These are phyloP conservation scores for Dioszegia hungarica DNA, from an alignment of 768 basidiomycete genomes.

Conservation along the genomic window DNA sequence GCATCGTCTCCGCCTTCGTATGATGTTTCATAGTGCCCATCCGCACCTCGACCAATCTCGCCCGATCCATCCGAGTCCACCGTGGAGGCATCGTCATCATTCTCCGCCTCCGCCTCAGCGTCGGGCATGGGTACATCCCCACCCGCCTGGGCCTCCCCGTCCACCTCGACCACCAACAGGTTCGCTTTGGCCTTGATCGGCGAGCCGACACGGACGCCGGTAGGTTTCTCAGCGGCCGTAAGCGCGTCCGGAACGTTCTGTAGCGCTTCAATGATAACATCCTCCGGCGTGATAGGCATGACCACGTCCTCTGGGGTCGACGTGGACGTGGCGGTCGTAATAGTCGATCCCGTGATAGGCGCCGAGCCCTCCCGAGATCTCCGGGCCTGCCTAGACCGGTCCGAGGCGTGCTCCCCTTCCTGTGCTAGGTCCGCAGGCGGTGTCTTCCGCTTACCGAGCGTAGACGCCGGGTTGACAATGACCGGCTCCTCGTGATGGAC, in stretches of 20 bases:
- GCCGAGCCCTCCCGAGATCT: background rate
- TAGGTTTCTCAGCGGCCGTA: background rate
- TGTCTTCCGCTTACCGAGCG: background rate
- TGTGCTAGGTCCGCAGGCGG: background rate
- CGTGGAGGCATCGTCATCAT: background rate
- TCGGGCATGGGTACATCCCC: background rate
- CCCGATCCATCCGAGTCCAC: background rate
- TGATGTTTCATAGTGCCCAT: constrained; percentile 2
- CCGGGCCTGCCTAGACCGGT: background rate
- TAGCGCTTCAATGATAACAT: background rate
- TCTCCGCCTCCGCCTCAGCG: background rate
- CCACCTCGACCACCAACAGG: no score
- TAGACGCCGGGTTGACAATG: background rate
- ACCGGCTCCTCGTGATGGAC: background rate
- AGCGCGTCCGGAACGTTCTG: background rate
- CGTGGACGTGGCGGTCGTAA: background rate
- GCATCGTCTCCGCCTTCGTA: no score
- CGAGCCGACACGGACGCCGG: no score
- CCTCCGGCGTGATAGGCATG: constrained; percentile 4
- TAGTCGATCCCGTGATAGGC: background rate
- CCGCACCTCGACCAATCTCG: background rate
- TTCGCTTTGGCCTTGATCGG: no score
- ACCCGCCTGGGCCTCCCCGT: no score
- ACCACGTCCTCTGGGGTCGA: background rate
- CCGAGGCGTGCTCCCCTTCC: background rate